Evolutionary conservation across 768 basidiomycete species (phyloP).

Genomic region (Coprinellus micaceus): DNA sequence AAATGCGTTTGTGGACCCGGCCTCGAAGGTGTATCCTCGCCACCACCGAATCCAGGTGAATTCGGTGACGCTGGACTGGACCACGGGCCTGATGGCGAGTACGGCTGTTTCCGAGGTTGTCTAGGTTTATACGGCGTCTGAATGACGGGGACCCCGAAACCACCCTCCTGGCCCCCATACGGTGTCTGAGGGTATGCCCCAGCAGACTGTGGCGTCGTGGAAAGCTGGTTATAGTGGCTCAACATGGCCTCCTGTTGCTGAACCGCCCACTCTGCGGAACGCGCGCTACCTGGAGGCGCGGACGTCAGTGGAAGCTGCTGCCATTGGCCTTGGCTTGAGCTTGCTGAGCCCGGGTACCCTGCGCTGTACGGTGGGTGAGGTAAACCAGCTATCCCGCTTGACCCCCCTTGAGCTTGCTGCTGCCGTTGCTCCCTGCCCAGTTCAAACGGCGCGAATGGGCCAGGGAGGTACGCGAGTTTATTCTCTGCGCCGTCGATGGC

Average conservation of each 20-base stretch:
- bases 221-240: not conserved
- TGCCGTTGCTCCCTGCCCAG: slow-evolving; percentile 50
- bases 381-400: too few relatives aligned
- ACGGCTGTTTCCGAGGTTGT: slow-evolving; percentile 42
- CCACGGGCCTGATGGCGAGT: slow-evolving; percentile 36
- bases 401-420: slow-evolving; percentile 29
- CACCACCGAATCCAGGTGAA: slow-evolving; percentile 25
- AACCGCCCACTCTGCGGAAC: not conserved
- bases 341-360: not conserved
- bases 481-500: slow-evolving; percentile 72
- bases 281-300: slow-evolving; percentile 9
- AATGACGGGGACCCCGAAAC: too few relatives aligned
- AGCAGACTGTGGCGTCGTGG: slow-evolving; percentile 28
- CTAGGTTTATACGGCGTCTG: slow-evolving; percentile 78
- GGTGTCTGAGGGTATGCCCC: slow-evolving; percentile 28
- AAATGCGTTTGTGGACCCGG: slow-evolving; percentile 44
- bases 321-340: slow-evolving; percentile 4
- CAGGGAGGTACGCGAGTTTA: slow-evolving; percentile 60
- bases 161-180: too few relatives aligned
- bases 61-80: slow-evolving; percentile 29
- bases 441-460: slow-evolving; percentile 68
- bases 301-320: slow-evolving; percentile 4
- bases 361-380: too few relatives aligned
- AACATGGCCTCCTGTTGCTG: not conserved
- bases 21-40: slow-evolving; percentile 54